A percentile compares a stretch with the other conserved stretches of the same genome.
Conservation (phyloP, 495 filamentous ascomycete species). For the Thozetella sp. region DNA sequence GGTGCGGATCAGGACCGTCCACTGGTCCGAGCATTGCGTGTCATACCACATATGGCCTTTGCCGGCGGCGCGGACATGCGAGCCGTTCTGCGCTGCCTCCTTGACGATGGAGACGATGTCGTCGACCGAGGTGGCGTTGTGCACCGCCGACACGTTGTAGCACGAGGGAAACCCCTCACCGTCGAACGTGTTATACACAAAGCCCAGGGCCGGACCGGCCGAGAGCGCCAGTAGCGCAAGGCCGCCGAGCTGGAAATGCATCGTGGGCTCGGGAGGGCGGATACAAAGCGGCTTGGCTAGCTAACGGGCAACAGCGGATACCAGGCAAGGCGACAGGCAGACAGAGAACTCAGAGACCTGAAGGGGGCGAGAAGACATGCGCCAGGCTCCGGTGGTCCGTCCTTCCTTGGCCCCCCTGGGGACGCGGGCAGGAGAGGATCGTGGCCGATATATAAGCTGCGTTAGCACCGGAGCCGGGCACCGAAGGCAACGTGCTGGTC, state of each 20-base stretch:
- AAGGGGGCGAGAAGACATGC: too few relatives aligned
- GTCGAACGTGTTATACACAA: constrained; percentile 50
- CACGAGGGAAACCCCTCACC: constrained; percentile 48
- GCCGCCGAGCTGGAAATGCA: neutral
- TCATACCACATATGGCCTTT: constrained; percentile 56
- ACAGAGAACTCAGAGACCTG: too few relatives aligned
- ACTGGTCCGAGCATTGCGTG: constrained; percentile 46
- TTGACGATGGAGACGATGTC: constrained; percentile 43
- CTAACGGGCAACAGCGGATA: too few relatives aligned
- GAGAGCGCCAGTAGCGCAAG: constrained; percentile 9
- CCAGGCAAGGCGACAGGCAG: too few relatives aligned
- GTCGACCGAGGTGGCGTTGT: constrained; percentile 40
- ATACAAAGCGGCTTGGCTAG: too few relatives aligned
- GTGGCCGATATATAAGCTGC: too few relatives aligned
- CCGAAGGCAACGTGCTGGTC: too few relatives aligned
- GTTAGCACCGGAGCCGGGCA: too few relatives aligned
- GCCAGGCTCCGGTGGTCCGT: too few relatives aligned
- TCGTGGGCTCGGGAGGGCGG: too few relatives aligned
- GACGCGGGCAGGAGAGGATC: too few relatives aligned
- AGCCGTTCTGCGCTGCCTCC: constrained; percentile 24
- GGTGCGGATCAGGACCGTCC: constrained; percentile 46
- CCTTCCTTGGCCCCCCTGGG: too few relatives aligned
- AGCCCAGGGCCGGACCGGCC: constrained; percentile 17
- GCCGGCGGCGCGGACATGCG: constrained; percentile 42
- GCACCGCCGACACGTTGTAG: constrained; percentile 38